A percentile compares a stretch with the other conserved stretches of the same genome.
phyloP scores from a whole-genome alignment of 352 stramenopile genomes.

The Pythium volutum region DNA sequence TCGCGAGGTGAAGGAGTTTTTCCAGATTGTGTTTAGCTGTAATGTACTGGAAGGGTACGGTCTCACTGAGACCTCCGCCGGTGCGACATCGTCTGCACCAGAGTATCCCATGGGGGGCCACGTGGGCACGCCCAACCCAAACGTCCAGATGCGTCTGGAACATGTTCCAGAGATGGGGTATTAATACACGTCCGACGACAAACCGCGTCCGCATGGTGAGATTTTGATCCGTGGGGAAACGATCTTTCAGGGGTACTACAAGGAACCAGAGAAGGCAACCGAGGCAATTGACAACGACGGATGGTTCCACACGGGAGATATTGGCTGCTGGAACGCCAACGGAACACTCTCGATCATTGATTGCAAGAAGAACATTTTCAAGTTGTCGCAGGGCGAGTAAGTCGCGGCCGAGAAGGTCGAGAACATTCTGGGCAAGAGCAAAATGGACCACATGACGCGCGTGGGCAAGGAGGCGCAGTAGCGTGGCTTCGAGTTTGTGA shows the following conservation, averaged over 20 bases:
- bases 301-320: slow-evolving; percentile 97
- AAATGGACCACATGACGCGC: too few species aligned
- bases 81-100: slow-evolving; percentile 57
- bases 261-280: slow-evolving; percentile 89
- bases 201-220: slow-evolving; percentile 43
- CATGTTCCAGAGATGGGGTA: slow-evolving; percentile 97
- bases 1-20: slow-evolving; percentile 94
- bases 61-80: slow-evolving; percentile 96
- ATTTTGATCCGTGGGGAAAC: slow-evolving; percentile 79
- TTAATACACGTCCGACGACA: slow-evolving; percentile 76
- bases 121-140: too few species aligned
- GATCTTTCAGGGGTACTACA: slow-evolving; percentile 94
- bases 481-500: slow-evolving; percentile 91
- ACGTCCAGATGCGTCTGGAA: slow-evolving; percentile 91
- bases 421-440: slow-evolving; percentile 87
- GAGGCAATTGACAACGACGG: slow-evolving; percentile 90
- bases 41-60: slow-evolving; percentile 94
- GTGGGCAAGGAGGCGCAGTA: slow-evolving; percentile 33
- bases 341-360: slow-evolving; percentile 91
- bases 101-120: slow-evolving; percentile 72
- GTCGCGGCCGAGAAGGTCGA: slow-evolving; percentile 97
- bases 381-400: slow-evolving; percentile 95
- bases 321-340: slow-evolving; percentile 93
- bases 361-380: slow-evolving; percentile 94
- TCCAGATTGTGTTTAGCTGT: slow-evolving; percentile 88